Evolutionary conservation across 2,329 filamentous ascomycete species (phyloP), one percentile per base, ranked within the genome.

Genomic region (Aspergillus candidus): DNA sequence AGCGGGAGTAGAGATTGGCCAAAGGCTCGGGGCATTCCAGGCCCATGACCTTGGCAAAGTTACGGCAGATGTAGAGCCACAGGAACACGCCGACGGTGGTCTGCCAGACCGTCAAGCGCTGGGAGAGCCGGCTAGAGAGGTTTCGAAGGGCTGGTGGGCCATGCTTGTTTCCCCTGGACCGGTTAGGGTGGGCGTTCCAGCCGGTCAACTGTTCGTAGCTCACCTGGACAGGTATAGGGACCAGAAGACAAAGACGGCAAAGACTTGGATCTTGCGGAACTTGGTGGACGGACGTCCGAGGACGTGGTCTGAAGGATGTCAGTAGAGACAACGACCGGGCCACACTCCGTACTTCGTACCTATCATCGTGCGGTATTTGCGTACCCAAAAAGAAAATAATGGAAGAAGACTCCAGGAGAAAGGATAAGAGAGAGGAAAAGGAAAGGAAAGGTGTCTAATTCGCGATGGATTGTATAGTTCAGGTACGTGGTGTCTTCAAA

Each of bases 11-110:
- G 64, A 97, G 84, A 61, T 94, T 95, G 27, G 90, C 86, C 60
- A 98, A 77, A 14, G 93, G 93, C 59, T 98, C 93, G 4, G 93
- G 91, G 53, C 85, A 90, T 55, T 95, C 89, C 40, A 98, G 79
- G 3, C 89, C 88, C 46, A 95, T 79, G 4, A 98, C 79, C 52
- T 94, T 94, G 62, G 87, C 90, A 58, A 98, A 94, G 69, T 98
- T 97, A 46, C 90, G 86, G 29, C 86, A 83, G 30, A 90, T 78
- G 63, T 98, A 98, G 46, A 97, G 81, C 68, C 89, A 94, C 39
- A 96, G 79, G 67, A 96, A 84, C 35, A 90, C 94, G 37, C 91
- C 72, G 51, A 94, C 82, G 22, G 94, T 78, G 2, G 84, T 88
- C 68, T 95, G 93, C 89, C 93, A 97, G 55, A 85, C 76, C 5